Evolutionary conservation across 768 basidiomycete species (phyloP), one percentile per base, ranked within the genome.

Genomic region (Boletus huronensis): DNA sequence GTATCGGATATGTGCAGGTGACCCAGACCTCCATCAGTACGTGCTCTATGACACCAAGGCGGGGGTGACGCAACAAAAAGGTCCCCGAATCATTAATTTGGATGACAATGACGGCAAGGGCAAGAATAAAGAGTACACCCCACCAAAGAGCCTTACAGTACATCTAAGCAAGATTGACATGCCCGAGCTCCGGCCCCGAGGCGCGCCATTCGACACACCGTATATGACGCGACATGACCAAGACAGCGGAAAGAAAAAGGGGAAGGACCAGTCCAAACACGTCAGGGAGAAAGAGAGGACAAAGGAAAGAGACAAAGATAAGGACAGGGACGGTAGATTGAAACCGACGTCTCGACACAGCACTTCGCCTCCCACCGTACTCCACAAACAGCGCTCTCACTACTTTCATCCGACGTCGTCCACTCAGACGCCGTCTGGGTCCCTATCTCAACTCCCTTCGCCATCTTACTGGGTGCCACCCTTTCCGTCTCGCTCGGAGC

Each of bases 81-180:
- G 82, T 2, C 85, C 86, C 2, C 77, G 74, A 41, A 75, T 84
- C 19, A 91, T 92, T 60, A 86, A 87, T 46, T 74, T 90, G 25
- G 57, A 65, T 23, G 80, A 91, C 62, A 68, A 72, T 34, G 58
- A 65, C 5, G 53, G 59, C 28, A 85, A 84, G 65, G 58, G 55
- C 34, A 74, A 76, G 36, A 72, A 65, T n/a, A 75, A 76, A 53
- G 65, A 66, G 41, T 91, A 93, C 64, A 70, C 74, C 3, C 89
- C 90, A 1, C 90, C 89, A 1, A 78, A 75, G 32, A 83, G 79
- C 57, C 75, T 93, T 0, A 79, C 77, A 0, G 77, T 93, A 2
- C 90, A 93, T 67, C 70, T 93, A 17, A 90, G 89, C 76, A 93
- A 93, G 76, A 90, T 93, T 45, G 76, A 85, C 14, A 92, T 93